Evolutionary conservation across 257 asterid genomes (phyloP).

Genomic region (Verbascum thapsus): DNA sequence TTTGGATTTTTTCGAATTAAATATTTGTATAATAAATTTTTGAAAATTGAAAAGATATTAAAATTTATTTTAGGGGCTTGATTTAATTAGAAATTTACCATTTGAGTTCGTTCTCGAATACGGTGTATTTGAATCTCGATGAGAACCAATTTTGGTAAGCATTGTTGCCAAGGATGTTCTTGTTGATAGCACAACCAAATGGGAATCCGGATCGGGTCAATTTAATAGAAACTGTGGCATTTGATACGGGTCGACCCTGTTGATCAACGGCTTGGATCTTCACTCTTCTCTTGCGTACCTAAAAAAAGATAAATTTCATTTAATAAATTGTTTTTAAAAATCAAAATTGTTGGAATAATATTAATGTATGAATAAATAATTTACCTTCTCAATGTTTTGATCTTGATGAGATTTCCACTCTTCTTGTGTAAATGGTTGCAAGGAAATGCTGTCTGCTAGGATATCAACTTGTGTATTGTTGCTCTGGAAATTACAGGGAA

Average conservation of each 20-base stretch:
- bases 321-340: too few species aligned
- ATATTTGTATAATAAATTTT: too few species aligned
- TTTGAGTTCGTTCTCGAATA: slow-evolving; percentile 70
- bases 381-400: slow-evolving; percentile 49
- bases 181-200: slow-evolving; percentile 54
- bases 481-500: slow-evolving; percentile 32
- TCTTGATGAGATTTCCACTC: slow-evolving; percentile 66
- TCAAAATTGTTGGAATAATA: neutral
- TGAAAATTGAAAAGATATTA: too few species aligned
- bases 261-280: slow-evolving; percentile 55
- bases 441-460: slow-evolving; percentile 60
- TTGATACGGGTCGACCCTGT: slow-evolving; percentile 46
- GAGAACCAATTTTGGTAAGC: slow-evolving; percentile 67
- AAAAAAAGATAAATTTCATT: too few species aligned
- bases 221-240: slow-evolving; percentile 48
- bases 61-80: too few species aligned
- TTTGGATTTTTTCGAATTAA: too few species aligned
- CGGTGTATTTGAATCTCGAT: slow-evolving; percentile 56
- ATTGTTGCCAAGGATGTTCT: slow-evolving; percentile 43
- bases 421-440: slow-evolving; percentile 56
- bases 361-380: too few species aligned
- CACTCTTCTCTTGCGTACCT: slow-evolving; percentile 56
- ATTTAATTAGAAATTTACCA: slow-evolving; percentile 36
- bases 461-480: slow-evolving; percentile 44
- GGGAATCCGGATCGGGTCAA: slow-evolving; percentile 34